phyloP scores from a whole-genome alignment of 1,284 basidiomycete genomes.

The Ustilago crameri region DNA sequence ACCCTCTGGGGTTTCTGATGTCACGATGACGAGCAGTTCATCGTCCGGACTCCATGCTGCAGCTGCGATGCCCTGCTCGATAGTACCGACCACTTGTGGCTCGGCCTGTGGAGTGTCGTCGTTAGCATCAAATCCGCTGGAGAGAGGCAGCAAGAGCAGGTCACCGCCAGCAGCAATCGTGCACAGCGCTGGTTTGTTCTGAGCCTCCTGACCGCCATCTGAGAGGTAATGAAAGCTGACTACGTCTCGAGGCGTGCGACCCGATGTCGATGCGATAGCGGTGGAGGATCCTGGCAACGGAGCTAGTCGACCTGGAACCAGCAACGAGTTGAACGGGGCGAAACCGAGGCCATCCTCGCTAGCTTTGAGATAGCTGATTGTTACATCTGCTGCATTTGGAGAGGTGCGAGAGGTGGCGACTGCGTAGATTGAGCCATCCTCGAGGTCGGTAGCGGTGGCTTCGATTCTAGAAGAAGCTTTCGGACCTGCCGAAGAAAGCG shows the following conservation, averaged over 20 bases:
- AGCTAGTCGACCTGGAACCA: constrained; percentile 26
- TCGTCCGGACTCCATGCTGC: constrained; percentile 93
- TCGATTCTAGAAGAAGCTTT: constrained; percentile 19
- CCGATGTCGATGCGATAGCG: constrained; percentile 16
- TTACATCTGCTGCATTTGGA: constrained; percentile 28
- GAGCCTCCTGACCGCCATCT: constrained; percentile 57
- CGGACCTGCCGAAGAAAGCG: constrained; percentile 15
- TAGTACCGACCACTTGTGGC: constrained; percentile 73
- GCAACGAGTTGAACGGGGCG: constrained; percentile 21
- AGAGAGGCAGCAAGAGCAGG: constrained; percentile 54
- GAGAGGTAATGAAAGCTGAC: constrained; percentile 56
- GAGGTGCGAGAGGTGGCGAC: constrained; percentile 35
- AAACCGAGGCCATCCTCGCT: constrained; percentile 3
- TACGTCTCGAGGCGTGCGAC: constrained; percentile 25
- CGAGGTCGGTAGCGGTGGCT: constrained; percentile 33
- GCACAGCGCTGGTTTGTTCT: constrained; percentile 56
- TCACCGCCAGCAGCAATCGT: constrained; percentile 62
- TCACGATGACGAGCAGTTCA: constrained; percentile 77
- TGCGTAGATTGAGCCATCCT: constrained; percentile 43
- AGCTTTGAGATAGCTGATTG: constrained; percentile 20
- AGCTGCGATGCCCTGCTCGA: constrained; percentile 84
- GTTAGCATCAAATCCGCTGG: constrained; percentile 2
- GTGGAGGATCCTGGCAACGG: constrained; percentile 31
- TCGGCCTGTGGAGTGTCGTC: constrained; percentile 19
- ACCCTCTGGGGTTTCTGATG: constrained; percentile 34